Evolutionary conservation across 148 eudicot species (phyloP).

Genomic region (Pharnaceum exiguum): DNA sequence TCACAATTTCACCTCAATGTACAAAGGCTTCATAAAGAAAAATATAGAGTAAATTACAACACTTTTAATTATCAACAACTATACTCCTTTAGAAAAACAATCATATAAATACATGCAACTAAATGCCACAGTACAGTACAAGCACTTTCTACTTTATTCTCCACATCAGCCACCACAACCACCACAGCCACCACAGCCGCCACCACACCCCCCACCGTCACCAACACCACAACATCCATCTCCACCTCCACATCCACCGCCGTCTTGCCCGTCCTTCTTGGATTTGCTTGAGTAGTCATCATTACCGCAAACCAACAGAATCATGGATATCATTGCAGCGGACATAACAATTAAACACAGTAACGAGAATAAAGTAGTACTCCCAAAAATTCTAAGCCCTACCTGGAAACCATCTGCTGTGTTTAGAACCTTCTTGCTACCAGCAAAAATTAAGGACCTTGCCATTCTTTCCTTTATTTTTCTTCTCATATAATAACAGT

Average conservation of each 20-base stretch:
- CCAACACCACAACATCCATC: background rate
- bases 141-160: background rate
- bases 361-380: background rate
- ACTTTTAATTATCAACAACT: too few relatives aligned
- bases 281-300: too few relatives aligned
- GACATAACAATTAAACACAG: conserved; percentile 11
- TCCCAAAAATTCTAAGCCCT: background rate
- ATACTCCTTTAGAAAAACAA: too few relatives aligned
- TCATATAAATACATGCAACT: too few relatives aligned
- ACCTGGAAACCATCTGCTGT: background rate
- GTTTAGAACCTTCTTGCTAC: background rate
- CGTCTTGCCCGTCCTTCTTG: background rate
- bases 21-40: too few relatives aligned
- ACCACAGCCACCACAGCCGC: background rate
- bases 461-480: background rate
- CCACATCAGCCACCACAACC: background rate
- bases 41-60: too few relatives aligned
- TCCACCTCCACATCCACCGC: background rate
- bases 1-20: too few relatives aligned
- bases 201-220: background rate
- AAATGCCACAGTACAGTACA: too few relatives aligned
- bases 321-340: conserved; percentile 12
- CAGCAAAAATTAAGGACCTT: background rate
- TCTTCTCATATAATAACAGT: too few relatives aligned
- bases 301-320: conserved; percentile 15